Conservation (phyloP, 495 filamentous ascomycete species). For the Tuber melanosporum region DNA sequence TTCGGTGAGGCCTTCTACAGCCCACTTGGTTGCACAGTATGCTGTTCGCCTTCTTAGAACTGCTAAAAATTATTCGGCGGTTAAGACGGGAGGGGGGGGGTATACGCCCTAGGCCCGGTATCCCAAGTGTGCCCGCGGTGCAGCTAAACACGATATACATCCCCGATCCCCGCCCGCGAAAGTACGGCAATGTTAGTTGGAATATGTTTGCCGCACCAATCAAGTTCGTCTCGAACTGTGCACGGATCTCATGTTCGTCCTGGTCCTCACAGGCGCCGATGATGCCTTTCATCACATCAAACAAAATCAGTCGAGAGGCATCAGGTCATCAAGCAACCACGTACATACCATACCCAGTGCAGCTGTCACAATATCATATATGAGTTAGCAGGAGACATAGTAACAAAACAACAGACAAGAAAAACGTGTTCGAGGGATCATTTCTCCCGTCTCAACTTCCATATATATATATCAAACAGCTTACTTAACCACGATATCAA, state of each 20-base stretch:
- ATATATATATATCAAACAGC: slow-evolving; percentile 45
- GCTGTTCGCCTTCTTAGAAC: slow-evolving; percentile 38
- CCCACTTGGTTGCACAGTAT: slow-evolving; percentile 95
- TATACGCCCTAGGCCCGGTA: slow-evolving; percentile 70
- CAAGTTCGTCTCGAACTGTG: slow-evolving; percentile 96
- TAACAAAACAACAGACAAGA: neutral
- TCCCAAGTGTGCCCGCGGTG: slow-evolving; percentile 78
- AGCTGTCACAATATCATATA: slow-evolving; percentile 15
- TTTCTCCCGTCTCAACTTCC: neutral
- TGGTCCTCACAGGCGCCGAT: slow-evolving; percentile 96
- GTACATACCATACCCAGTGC: slow-evolving; percentile 38
- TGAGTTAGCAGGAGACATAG: neutral
- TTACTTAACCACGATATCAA: slow-evolving; percentile 89
- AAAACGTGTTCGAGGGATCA: neutral
- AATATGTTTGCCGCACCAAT: slow-evolving; percentile 91
- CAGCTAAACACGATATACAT: slow-evolving; percentile 91
- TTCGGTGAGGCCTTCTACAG: slow-evolving; percentile 89
- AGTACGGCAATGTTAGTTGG: slow-evolving; percentile 80
- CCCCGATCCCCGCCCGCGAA: slow-evolving; percentile 65
- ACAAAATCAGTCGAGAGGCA: neutral
- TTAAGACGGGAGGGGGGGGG: neutral
- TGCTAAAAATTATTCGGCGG: neutral
- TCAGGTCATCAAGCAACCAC: neutral
- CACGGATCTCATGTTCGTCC: slow-evolving; percentile 86
- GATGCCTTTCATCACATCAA: slow-evolving; percentile 52